These are phyloP conservation scores for Penicillium digitatum DNA, from an alignment of 2,329 filamentous ascomycete species.

Conservation along the genomic window DNA sequence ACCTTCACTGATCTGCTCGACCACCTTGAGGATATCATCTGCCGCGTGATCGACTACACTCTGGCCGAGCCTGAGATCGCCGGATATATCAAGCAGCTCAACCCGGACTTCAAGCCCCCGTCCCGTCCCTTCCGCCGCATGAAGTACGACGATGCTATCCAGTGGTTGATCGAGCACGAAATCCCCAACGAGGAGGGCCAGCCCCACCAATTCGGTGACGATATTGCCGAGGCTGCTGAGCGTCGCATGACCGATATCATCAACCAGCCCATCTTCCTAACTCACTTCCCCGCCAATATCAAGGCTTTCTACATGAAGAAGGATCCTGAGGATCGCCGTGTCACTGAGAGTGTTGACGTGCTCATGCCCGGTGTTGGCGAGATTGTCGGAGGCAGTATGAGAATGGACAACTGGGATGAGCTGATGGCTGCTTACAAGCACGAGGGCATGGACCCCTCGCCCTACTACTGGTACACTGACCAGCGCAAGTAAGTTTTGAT, in stretches of 20 bases:
- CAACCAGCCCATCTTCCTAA: constrained; percentile 91
- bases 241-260: constrained; percentile 95
- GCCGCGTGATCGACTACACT: constrained; percentile 74
- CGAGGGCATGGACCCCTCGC: constrained; percentile 75
- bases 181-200: constrained; percentile 92
- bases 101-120: constrained; percentile 83
- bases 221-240: constrained; percentile 97
- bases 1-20: constrained; percentile 80
- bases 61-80: constrained; percentile 70
- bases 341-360: constrained; percentile 88
- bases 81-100: constrained; percentile 74
- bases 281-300: constrained; percentile 94
- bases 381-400: constrained; percentile 95
- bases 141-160: constrained; percentile 89
- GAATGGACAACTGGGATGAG: constrained; percentile 87
- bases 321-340: constrained; percentile 69
- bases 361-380: constrained; percentile 93
- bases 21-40: constrained; percentile 85
- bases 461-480: constrained; percentile 99
- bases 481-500: constrained; percentile 73
- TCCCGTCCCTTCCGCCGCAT: constrained; percentile 87
- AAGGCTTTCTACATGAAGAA: constrained; percentile 99
- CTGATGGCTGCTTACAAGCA: constrained; percentile 82
- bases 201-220: constrained; percentile 87
- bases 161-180: constrained; percentile 85